Base-by-base conservation (phyloP, 257 asterid species). In the Cynanchum wilfordii region DNA sequence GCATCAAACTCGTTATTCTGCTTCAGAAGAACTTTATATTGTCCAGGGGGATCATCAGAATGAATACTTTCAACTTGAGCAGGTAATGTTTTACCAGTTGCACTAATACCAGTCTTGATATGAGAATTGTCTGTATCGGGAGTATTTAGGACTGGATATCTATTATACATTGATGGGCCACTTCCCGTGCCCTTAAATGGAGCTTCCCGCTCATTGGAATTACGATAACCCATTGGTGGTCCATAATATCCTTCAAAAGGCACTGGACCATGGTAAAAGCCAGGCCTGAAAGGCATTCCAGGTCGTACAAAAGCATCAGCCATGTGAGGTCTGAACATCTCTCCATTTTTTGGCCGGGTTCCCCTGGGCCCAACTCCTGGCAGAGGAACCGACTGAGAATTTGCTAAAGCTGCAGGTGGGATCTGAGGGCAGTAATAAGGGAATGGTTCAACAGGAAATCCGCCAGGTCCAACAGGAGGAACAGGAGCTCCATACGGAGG, bases 171-270 rank as follows among this genome's bases (percentile, higher is more conserved):
- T 49, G 89, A 84, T 64, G 88, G 95, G 1, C 87, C 86, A 44
- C 83, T 75, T 38, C 81, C 79, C 85, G 76, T 86, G 79, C 94
- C 93, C 90, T 86, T 86, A 82, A 75, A 87, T 33, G 96, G 87
- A 64, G 86, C 81, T 63, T 92, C 98, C 59, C 84, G 89, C 60
- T 90, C 96, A 78, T 51, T 85, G 69, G 83, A 52, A 78, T 78
- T 88, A 84, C 81, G 68, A 76, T 82, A 95, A 69, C 96, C 97
- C 92, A 88, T 87, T 69, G 95, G 93, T 30, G 90, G 96, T 67
- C 99, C 93, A 86, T 89, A 92, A 73, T 86, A 92, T 54, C 97
- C 89, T 51, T 95, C 99, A 78, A 82, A 89, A 71, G 86, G 73
- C 85, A 89, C 78, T 45, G 94, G 96, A 38, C 92, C 93, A 22